Conservation (phyloP, 345 rosid species). For the Raphanus sativus region DNA sequence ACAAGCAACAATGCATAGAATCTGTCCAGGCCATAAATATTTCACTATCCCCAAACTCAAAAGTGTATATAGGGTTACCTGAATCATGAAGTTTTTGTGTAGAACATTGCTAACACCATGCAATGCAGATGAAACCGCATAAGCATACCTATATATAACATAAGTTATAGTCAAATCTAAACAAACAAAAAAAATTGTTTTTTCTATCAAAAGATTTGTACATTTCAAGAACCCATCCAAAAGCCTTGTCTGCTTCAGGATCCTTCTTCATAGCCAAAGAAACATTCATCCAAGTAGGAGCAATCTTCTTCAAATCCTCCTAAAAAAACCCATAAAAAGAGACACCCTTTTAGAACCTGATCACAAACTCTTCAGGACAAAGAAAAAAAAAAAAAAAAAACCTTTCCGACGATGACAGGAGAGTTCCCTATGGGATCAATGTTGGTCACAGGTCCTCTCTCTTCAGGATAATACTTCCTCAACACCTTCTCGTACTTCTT, state of each 20-base stretch:
- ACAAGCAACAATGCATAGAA: not conserved
- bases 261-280: constrained; percentile 99
- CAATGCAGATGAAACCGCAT: constrained; percentile 93
- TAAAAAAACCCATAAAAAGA: constrained; percentile 10
- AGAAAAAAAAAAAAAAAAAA: constrained; percentile 20
- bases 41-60: not conserved
- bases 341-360: not conserved
- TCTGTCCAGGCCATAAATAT: not conserved
- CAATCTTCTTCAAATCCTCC: constrained; percentile 87
- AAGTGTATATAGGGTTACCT: constrained; percentile 47
- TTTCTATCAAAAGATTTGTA: not conserved
- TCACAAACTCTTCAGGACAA: not conserved
- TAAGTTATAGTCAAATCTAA: not conserved
- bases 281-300: constrained; percentile 98
- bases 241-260: constrained; percentile 53
- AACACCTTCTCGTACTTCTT: constrained; percentile 75
- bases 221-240: not conserved
- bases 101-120: constrained; percentile 86
- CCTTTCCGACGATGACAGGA: constrained; percentile 91
- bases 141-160: constrained; percentile 75
- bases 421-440: constrained; percentile 97
- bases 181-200: not conserved
- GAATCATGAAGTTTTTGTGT: constrained; percentile 94
- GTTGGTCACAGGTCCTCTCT: constrained; percentile 73
- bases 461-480: constrained; percentile 76